Evolutionary conservation across 331 rosid genomes (phyloP).

Genomic region (Telfairia occidentalis): DNA sequence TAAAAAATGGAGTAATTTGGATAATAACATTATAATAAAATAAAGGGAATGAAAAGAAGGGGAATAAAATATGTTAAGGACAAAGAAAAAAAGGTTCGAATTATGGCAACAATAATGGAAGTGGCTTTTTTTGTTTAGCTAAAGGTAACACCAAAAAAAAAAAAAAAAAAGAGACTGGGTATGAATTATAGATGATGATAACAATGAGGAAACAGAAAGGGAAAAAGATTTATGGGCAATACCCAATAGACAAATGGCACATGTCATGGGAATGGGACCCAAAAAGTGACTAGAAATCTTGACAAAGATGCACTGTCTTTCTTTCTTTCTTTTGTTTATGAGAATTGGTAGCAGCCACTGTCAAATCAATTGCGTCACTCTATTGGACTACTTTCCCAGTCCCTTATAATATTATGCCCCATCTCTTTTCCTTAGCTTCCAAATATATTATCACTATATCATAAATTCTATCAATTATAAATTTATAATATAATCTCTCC

Average conservation of each 20-base stretch:
- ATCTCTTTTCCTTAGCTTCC: too few relatives aligned
- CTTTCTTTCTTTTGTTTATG: background rate
- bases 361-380: slow-evolving; percentile 6
- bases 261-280: background rate
- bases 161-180: background rate
- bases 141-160: background rate
- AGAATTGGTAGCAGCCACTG: slow-evolving; percentile 4
- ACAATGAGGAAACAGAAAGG: background rate
- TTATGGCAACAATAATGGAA: slow-evolving; percentile 8
- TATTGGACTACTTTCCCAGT: background rate
- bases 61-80: background rate
- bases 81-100: background rate
- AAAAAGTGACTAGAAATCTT: slow-evolving; percentile 1
- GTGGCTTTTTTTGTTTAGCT: background rate
- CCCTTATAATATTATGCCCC: too few relatives aligned
- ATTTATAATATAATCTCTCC: background rate
- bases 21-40: background rate
- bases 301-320: background rate
- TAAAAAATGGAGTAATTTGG: background rate
- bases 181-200: background rate
- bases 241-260: slow-evolving; percentile 6
- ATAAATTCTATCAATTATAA: too few relatives aligned
- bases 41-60: background rate
- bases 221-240: background rate
- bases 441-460: background rate